Evolutionary conservation across 192 early-diverging fungal genomes (phyloP), one percentile per base, ranked within the genome.

Genomic region (Rhizophagus sp.): DNA sequence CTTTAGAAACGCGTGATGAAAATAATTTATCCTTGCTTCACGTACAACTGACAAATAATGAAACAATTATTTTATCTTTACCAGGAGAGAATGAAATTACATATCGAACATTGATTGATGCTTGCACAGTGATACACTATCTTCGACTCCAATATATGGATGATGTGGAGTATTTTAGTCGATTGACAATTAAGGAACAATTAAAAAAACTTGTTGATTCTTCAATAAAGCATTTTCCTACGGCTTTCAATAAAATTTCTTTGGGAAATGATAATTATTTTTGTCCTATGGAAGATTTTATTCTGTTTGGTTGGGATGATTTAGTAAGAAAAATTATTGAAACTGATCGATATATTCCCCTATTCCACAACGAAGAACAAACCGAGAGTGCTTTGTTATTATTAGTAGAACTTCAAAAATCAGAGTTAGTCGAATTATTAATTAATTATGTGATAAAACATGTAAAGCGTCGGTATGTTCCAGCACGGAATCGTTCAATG

Each of bases 351-450:
- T 70, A n/a, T 70, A 70, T 70, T 70, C 68, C 68, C n/a, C 34
- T 70, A 22, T 70, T 70, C 44, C 68, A 70, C 47, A n/a, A 70
- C 4, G 39, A 70, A 15, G 68, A 70, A 3, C 17, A 39, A 44
- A 44, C 68, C 22, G 68, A 70, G 44, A 70, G 68, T 44, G 39
- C 68, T 70, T 70, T 70, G 25, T 34, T 39, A 41, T 70, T 70
- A n/a, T 70, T 70, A 22, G 22, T 70, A 24, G 36, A 70, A 22
- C 68, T 70, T 70, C 68, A 70, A 70, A 70, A 70, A 47, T 70
- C 68, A 22, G 68, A 70, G 4, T 41, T 70, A 11, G 22, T 70
- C 7, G 36, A 41, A 44, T 9, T 13, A 70, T n/a, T 70, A n/a
- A 22, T 70, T n/a, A 44, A 33, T 44, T 70, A 70, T 70, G 25